Conservation (phyloP, 2,329 filamentous ascomycete species). For the Lachnellula cervina region DNA sequence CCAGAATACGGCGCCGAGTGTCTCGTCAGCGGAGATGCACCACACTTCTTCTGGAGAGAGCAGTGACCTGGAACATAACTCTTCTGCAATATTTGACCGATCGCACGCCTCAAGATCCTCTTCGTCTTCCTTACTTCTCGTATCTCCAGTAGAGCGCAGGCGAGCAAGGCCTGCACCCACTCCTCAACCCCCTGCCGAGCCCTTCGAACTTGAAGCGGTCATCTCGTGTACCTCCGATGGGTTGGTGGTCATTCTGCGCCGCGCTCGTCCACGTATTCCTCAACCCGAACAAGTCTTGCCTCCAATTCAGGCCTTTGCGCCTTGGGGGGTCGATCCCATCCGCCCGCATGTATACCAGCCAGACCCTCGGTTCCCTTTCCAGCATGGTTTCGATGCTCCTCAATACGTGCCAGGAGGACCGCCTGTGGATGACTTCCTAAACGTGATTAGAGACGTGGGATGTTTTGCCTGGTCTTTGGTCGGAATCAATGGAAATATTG, state of each 20-base stretch:
- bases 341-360: constrained; percentile 33
- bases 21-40: neutral
- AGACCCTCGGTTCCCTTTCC: constrained; percentile 41
- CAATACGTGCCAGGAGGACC: constrained; percentile 47
- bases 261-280: constrained; percentile 66
- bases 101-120: constrained; percentile 23
- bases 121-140: constrained; percentile 27
- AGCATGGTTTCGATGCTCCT: constrained; percentile 36
- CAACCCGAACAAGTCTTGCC: constrained; percentile 45
- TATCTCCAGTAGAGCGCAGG: constrained; percentile 18
- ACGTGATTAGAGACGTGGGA: constrained; percentile 74
- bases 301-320: constrained; percentile 65
- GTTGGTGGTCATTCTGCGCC: constrained; percentile 73
- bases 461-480: constrained; percentile 83
- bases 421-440: constrained; percentile 62
- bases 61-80: constrained; percentile 34
- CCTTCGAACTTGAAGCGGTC: constrained; percentile 79
- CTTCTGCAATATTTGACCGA: constrained; percentile 41
- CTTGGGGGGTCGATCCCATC: constrained; percentile 69
- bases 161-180: neutral
- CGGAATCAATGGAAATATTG: constrained; percentile 73
- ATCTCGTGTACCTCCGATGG: constrained; percentile 88
- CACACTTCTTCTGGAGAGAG: constrained; percentile 44
- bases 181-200: constrained; percentile 29
- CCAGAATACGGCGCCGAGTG: neutral